A percentile compares a stretch with the other conserved stretches of the same genome.
Conservation (phyloP, 371 early-diverging fungal genomes). For the Mortierella sp. region DNA sequence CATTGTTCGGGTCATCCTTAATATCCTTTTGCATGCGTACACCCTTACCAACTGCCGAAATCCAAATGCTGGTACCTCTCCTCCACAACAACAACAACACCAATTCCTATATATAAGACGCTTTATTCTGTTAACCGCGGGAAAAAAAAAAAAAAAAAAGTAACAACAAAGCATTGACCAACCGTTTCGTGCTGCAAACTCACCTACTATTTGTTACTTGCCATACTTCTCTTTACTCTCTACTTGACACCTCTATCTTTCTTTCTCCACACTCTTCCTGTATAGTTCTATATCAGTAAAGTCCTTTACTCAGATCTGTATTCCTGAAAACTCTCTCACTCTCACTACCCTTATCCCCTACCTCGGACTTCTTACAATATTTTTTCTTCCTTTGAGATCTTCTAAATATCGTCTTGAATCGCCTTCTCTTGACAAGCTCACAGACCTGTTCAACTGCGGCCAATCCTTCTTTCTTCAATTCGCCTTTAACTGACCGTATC, state of each 20-base stretch:
- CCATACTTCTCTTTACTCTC: neutral
- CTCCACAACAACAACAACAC: neutral
- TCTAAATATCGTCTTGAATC: neutral
- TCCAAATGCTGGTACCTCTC: neutral
- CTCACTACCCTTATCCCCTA: too few relatives aligned
- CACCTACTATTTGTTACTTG: neutral
- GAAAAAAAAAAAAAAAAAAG: conserved; percentile 11
- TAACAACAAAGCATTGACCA: conserved; percentile 9
- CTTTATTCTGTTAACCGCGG: neutral
- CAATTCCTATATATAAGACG: neutral
- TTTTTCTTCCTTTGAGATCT: too few relatives aligned
- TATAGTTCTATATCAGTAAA: too few relatives aligned
- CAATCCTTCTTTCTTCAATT: neutral
- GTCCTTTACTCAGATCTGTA: too few relatives aligned
- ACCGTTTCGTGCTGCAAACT: conserved; percentile 27
- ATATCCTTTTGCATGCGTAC: neutral
- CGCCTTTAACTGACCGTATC: neutral
- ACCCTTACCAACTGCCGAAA: neutral
- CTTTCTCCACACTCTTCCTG: neutral
- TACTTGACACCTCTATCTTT: neutral
- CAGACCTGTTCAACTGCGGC: too few relatives aligned
- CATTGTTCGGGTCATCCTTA: neutral
- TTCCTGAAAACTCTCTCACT: too few relatives aligned
- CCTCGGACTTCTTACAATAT: too few relatives aligned
- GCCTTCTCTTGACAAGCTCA: neutral